Conservation (phyloP, 257 asterid genomes). For the Ocimum tenuiflorum region DNA sequence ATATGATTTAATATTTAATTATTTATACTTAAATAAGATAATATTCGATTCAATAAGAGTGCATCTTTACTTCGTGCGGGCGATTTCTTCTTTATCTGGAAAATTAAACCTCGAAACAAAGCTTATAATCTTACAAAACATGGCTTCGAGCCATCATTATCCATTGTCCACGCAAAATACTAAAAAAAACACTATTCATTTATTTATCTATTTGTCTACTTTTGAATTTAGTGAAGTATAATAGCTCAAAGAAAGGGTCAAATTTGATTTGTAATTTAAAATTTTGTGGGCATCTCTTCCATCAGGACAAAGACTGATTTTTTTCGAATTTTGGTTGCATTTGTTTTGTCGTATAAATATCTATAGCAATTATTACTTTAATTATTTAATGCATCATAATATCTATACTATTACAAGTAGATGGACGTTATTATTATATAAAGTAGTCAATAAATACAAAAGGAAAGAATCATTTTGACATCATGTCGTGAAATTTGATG, state of each 20-base stretch:
- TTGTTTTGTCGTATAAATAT: neutral
- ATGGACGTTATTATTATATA: neutral
- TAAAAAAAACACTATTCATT: too few relatives aligned
- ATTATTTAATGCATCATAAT: neutral
- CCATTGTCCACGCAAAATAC: too few relatives aligned
- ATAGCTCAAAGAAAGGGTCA: neutral
- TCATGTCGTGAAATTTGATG: neutral
- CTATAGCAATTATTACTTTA: neutral
- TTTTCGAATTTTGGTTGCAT: neutral
- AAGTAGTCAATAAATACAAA: conserved; percentile 3
- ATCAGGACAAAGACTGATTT: neutral
- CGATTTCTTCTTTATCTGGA: too few relatives aligned
- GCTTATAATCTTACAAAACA: neutral
- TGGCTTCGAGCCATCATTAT: too few relatives aligned
- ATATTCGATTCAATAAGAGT: too few relatives aligned
- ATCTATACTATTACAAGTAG: neutral
- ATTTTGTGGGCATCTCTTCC: neutral
- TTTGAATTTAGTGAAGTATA: neutral
- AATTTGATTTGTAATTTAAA: neutral
- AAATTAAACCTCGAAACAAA: too few relatives aligned
- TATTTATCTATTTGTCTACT: too few relatives aligned
- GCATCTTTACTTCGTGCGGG: too few relatives aligned
- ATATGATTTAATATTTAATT: too few relatives aligned
- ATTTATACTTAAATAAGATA: too few relatives aligned
- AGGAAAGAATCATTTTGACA: neutral